Conservation (phyloP, 768 basidiomycete genomes). For the Hygrophorus pudorinus region DNA sequence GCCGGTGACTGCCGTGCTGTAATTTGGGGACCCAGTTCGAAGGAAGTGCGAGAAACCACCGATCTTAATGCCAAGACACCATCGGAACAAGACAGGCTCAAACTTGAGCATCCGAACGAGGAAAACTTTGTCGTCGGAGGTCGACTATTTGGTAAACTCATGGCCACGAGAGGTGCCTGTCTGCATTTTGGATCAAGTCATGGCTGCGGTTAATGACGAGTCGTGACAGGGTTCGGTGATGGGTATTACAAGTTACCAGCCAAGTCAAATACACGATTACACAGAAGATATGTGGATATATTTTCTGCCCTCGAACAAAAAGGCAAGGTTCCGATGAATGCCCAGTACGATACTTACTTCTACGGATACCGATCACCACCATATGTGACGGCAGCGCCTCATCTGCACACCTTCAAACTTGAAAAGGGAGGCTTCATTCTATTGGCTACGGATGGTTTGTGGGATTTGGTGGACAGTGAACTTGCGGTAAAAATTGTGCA, state of each 20-base stretch:
- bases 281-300: conserved; percentile 24
- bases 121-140: conserved; percentile 21
- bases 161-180: conserved; percentile 26
- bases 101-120: conserved; percentile 25
- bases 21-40: conserved; percentile 8
- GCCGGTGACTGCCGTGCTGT: conserved; percentile 26
- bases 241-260: conserved; percentile 27
- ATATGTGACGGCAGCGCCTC: conserved; percentile 44
- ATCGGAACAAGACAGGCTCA: conserved; percentile 22
- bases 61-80: conserved; percentile 24
- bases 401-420: conserved; percentile 28
- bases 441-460: conserved; percentile 46
- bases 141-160: conserved; percentile 28
- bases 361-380: conserved; percentile 48
- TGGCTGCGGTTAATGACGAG: neutral
- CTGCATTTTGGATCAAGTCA: neutral
- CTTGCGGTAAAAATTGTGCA: conserved; percentile 33
- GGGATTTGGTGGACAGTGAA: conserved; percentile 41
- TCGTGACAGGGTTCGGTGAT: conserved; percentile 25
- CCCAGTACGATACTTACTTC: conserved; percentile 25
- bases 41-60: conserved; percentile 11
- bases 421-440: conserved; percentile 33
- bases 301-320: conserved; percentile 23
- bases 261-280: conserved; percentile 14
- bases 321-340: conserved; percentile 24